Evolutionary conservation across 352 stramenopile species (phyloP), one percentile per base, ranked within the genome.

Genomic region (Phytophthora nicotianae): DNA sequence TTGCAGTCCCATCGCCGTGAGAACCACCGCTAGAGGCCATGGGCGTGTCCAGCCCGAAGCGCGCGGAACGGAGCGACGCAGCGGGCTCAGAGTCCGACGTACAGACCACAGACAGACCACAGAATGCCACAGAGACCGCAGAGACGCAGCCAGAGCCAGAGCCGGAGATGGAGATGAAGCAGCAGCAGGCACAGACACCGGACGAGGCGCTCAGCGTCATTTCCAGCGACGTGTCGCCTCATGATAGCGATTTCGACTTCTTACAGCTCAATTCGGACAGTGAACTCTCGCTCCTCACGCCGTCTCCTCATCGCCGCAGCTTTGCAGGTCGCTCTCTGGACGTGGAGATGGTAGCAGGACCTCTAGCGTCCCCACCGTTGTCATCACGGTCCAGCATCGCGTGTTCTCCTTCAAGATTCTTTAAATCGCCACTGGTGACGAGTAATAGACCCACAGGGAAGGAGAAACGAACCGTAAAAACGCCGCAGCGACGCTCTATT

Each of bases 331-430:
- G 32, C 9, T 33, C 26, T 40, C 5, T 48, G 1, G 55, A 58
- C 4, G 24, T 48, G 4, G 47, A 60, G n/a, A 13, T 64, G 43
- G 41, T 35, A 6, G 27, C 46, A 45, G 58, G 51, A 17, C 46
- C 56, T 14, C 8, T 65, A 43, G 38, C 48, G 27, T 80, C 73
- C 4, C 72, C 66, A 5, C 57, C 57, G 19, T 37, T 65, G 46
- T 74, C 70, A 50, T 74, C 66, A 14, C 45, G 17, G 6, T 68
- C 64, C 2, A 86, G 65, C 40, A 49, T 58, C 0, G 47, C 74
- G 10, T 75, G 63, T 23, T 95, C 84, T 2, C 86, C 86, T 5
- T 93, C 86, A 11, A 72, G 59, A 17, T 95, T 92, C 65, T 90
- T 95, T 51, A 83, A 84, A 16, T 93, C 84, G 19, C 84, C 86